phyloP scores from a whole-genome alignment of 2,329 filamentous ascomycete genomes.

The Nemania serpens region DNA sequence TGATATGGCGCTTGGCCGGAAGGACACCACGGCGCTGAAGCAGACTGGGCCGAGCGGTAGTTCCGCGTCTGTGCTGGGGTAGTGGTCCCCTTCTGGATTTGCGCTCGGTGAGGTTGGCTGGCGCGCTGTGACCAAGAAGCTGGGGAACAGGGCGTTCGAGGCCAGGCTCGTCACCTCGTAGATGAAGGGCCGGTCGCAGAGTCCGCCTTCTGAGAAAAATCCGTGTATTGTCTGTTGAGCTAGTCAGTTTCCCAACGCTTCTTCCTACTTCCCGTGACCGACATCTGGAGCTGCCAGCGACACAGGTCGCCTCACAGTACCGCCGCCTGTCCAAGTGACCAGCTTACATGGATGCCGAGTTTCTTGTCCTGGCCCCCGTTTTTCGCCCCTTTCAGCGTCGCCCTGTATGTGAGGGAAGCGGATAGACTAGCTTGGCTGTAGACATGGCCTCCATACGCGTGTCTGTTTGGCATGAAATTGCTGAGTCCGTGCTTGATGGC shows the following conservation, averaged over 20 bases:
- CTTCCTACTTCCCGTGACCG: background rate
- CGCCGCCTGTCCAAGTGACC: background rate
- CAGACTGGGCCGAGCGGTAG: constrained; percentile 49
- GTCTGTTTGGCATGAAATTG: constrained; percentile 14
- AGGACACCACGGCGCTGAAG: constrained; percentile 58
- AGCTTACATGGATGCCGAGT: constrained; percentile 48
- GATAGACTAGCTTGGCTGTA: constrained; percentile 49
- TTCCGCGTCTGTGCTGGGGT: constrained; percentile 46
- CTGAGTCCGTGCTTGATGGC: background rate
- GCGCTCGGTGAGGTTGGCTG: constrained; percentile 51
- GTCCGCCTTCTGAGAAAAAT: constrained; percentile 56
- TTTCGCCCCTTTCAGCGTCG: constrained; percentile 34
- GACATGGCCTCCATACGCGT: constrained; percentile 51
- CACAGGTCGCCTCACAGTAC: background rate
- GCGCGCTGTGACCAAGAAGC: constrained; percentile 53
- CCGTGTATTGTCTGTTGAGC: constrained; percentile 57
- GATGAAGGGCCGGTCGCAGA: constrained; percentile 56
- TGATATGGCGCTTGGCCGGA: constrained; percentile 49
- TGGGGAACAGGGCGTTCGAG: constrained; percentile 54
- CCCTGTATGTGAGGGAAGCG: constrained; percentile 42
- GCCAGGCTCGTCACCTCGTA: constrained; percentile 54
- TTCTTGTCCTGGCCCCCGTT: constrained; percentile 14
- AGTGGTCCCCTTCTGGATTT: constrained; percentile 42
- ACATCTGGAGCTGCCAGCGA: background rate
- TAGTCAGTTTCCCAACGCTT: background rate